phyloP scores from a whole-genome alignment of 345 rosid species.

The Eucalyptus pauciflora region DNA sequence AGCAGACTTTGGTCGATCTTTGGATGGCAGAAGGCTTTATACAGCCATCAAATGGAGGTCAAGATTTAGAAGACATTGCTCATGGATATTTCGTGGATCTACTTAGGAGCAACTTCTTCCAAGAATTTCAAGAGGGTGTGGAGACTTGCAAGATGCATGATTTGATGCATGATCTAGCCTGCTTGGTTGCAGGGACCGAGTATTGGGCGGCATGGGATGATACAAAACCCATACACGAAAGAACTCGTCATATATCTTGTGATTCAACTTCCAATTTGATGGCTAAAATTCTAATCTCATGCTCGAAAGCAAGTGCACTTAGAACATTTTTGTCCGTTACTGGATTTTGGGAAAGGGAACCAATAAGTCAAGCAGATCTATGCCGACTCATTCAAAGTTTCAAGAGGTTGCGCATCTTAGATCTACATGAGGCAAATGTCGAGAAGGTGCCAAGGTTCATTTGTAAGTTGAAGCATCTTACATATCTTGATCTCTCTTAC shows the following conservation, averaged over 20 bases:
- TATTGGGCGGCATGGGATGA: rapidly evolving
- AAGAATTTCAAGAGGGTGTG: rapidly evolving
- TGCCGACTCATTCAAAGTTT: rapidly evolving
- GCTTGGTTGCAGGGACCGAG: neutral
- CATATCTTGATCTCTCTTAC: rapidly evolving
- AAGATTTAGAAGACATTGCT: no score
- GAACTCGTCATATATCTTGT: no score
- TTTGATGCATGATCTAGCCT: neutral
- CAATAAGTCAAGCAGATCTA: rapidly evolving
- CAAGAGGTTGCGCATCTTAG: rapidly evolving
- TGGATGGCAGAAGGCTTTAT: no score
- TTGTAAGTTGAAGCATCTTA: neutral
- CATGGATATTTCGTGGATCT: no score
- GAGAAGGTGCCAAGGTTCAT: rapidly evolving
- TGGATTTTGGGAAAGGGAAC: no score
- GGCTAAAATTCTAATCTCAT: rapidly evolving
- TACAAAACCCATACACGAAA: rapidly evolving
- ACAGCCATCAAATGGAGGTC: rapidly evolving
- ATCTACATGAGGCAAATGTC: rapidly evolving
- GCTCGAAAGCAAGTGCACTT: no score
- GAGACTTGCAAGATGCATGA: neutral
- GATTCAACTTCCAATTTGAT: rapidly evolving
- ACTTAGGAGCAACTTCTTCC: rapidly evolving
- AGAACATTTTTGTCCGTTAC: rapidly evolving
- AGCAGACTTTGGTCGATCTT: no score